These are phyloP conservation scores for Noccaea bulbosa DNA, from an alignment of 345 rosid species.

Conservation along the genomic window DNA sequence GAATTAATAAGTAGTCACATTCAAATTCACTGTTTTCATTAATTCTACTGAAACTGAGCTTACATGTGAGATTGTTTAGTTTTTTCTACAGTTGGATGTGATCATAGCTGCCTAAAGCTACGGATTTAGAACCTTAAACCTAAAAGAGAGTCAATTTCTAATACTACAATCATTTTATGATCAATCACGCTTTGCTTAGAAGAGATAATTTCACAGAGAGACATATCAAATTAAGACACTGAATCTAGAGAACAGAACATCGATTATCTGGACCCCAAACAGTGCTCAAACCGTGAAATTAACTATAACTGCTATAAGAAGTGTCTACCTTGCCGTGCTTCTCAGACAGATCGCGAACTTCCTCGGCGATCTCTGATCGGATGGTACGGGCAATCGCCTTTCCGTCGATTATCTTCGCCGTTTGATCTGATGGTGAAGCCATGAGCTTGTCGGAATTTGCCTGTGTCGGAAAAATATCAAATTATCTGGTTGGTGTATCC, in stretches of 20 bases:
- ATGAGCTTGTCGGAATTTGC: constrained; percentile 31
- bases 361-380: constrained; percentile 80
- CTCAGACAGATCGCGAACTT: constrained; percentile 61
- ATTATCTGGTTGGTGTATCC: constrained; percentile 1
- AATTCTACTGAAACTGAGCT: constrained; percentile 21
- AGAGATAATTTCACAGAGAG: not conserved
- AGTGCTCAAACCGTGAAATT: not conserved
- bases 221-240: constrained; percentile 3
- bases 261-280: not conserved
- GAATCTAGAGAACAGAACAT: constrained; percentile 4
- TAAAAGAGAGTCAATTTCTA: not conserved
- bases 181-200: constrained; percentile 26
- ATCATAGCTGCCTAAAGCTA: constrained; percentile 20
- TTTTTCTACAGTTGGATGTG: not conserved
- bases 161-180: not conserved
- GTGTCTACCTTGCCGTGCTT: constrained; percentile 69
- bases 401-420: constrained; percentile 74
- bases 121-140: not conserved
- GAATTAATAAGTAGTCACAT: not conserved
- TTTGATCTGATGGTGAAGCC: constrained; percentile 59
- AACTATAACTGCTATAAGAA: not conserved
- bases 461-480: constrained; percentile 6
- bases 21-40: not conserved
- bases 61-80: not conserved
- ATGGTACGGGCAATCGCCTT: constrained; percentile 76